Base-by-base conservation (phyloP, 805 yeast genomes). In the Zygoascus ofunaensis region DNA sequence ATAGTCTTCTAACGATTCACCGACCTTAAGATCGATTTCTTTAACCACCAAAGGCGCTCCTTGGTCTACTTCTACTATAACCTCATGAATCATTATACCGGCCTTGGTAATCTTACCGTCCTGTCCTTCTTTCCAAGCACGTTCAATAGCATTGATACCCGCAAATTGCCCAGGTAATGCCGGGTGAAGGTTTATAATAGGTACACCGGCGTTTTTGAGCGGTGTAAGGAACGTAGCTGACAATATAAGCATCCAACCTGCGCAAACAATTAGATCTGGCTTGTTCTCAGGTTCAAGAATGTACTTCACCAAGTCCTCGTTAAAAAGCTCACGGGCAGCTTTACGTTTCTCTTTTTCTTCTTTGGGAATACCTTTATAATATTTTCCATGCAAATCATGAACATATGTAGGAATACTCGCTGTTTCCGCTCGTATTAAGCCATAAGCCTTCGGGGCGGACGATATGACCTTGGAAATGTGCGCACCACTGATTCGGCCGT, bases 81-180 rank as follows among this genome's bases (percentile, higher is more conserved):
- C 97, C 58, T 82, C 77, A 68, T 92, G 98, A 37, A 92, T 84
- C 98, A 92, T 92, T 43, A 92, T 84, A 1, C 98, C 98, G 14
- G 94, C 95, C 51, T 74, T 76, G 5, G 72, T 54, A 42, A 80
- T 76, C 52, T 77, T 73, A 5, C 95, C 95, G 22, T 77, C 77
- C 58, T 89, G 95, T 33, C 96, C 96, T 10, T 94, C 94, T 56
- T 87, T 71, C 90, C 94, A 92, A 1, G 97, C 95, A 57, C 97
- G 72, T 56, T 92, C 96, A 48, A 92, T 92, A 8, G 98, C 97
- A 65, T 86, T 87, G 8, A 94, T 90, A 4, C 98, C 98, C 47
- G 90, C 97, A 69, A 90, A 92, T 4, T 87, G 87, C 22, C 95
- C 95, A 1, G 98, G 98, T 48, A 92, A 75, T 0, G 98, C 97